These are phyloP conservation scores for Venturia oleaginea DNA, from an alignment of 2,329 filamentous ascomycete species.

Conservation along the genomic window DNA sequence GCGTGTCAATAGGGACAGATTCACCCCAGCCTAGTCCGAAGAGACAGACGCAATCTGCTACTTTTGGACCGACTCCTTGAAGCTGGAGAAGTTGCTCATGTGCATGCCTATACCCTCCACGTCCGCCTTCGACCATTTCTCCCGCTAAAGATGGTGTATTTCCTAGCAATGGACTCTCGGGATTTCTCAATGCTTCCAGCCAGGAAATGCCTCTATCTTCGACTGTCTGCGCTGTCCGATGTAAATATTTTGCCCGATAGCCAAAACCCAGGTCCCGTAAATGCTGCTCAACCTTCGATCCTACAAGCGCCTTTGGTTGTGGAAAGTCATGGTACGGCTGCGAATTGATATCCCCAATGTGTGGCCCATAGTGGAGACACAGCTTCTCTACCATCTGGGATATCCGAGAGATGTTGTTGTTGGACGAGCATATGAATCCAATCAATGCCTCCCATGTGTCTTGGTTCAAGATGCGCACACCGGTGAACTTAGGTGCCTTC, in stretches of 20 bases:
- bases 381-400: conserved; percentile 95
- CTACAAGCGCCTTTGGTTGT: conserved; percentile 60
- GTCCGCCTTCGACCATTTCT: conserved; percentile 40
- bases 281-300: conserved; percentile 65
- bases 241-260: conserved; percentile 88
- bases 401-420: conserved; percentile 94
- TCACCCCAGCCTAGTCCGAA: conserved; percentile 97
- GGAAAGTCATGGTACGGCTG: conserved; percentile 84
- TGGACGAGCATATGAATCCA: conserved; percentile 96
- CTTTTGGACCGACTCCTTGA: conserved; percentile 89
- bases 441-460: conserved; percentile 93
- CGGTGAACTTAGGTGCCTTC: conserved; percentile 77
- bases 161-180: conserved; percentile 56
- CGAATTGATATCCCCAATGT: conserved; percentile 61
- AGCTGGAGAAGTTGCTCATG: conserved; percentile 72
- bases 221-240: conserved; percentile 72
- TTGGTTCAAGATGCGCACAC: conserved; percentile 85
- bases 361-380: conserved; percentile 72
- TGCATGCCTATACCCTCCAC: conserved; percentile 65
- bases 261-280: conserved; percentile 83
- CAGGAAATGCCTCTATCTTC: conserved; percentile 57
- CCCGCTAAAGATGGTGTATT: conserved; percentile 34
- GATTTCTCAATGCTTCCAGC: conserved; percentile 71
- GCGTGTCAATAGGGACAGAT: conserved; percentile 91
- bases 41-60: conserved; percentile 90